Evolutionary conservation across 2,329 filamentous ascomycete species (phyloP).

Genomic region (Fusarium sp.): DNA sequence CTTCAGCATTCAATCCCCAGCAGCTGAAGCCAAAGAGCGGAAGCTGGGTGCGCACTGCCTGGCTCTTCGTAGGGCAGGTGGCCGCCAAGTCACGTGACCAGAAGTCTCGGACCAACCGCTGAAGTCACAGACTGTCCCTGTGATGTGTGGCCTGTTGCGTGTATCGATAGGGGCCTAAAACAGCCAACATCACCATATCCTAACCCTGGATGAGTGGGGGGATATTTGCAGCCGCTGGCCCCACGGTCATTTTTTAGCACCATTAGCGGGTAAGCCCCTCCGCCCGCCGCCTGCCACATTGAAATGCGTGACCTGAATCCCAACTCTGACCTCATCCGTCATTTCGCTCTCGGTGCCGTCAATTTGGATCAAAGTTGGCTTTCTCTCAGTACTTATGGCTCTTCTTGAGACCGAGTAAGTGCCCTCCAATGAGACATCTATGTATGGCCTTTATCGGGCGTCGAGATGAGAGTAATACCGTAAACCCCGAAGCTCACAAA

Average conservation of each 20-base stretch:
- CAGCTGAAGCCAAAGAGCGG: no score
- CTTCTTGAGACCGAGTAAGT: neutral
- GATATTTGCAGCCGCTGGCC: no score
- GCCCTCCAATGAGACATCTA: slow-evolving; percentile 1
- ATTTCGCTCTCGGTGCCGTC: neutral
- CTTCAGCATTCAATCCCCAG: no score
- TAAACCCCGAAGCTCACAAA: slow-evolving; percentile 5
- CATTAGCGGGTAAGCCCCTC: no score
- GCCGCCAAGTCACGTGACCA: neutral
- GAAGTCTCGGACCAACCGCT: neutral
- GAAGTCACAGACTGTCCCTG: neutral
- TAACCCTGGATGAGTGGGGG: no score
- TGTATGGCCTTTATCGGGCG: neutral
- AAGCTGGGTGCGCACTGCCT: neutral
- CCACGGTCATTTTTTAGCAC: no score
- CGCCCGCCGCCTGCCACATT: no score
- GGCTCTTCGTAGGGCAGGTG: neutral
- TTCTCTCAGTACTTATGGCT: neutral
- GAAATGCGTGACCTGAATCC: neutral
- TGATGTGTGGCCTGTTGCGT: neutral
- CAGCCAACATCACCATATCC: slow-evolving; percentile 1
- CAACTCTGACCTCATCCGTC: neutral
- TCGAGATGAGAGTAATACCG: slow-evolving; percentile 1
- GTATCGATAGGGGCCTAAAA: neutral
- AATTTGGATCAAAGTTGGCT: slow-evolving; percentile 1